phyloP scores from a whole-genome alignment of 2,329 filamentous ascomycete genomes.

The Xylaria multiplex region DNA sequence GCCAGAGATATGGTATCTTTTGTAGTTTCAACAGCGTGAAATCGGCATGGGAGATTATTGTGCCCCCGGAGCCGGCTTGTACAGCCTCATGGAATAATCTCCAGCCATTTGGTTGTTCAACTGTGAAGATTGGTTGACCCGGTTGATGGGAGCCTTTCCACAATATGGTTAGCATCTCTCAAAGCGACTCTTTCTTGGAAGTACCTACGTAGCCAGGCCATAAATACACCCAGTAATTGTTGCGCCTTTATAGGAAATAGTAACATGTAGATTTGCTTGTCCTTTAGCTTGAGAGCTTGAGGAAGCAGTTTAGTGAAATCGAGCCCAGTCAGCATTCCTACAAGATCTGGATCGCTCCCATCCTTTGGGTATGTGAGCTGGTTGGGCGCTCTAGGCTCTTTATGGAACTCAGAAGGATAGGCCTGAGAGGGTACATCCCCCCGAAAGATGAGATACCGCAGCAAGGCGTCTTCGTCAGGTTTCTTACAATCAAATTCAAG shows the following conservation, averaged over 20 bases:
- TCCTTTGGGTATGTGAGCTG: constrained; percentile 25
- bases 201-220: constrained; percentile 48
- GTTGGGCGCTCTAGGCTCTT: constrained; percentile 18
- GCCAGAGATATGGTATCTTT: constrained; percentile 44
- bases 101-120: constrained; percentile 43
- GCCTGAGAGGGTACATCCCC: constrained; percentile 33
- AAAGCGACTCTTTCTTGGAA: neutral
- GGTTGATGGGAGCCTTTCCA: constrained; percentile 41
- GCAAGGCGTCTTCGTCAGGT: constrained; percentile 23
- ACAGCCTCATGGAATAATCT: constrained; percentile 43
- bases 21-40: constrained; percentile 41
- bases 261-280: constrained; percentile 47
- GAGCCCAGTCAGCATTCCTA: constrained; percentile 39
- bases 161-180: constrained; percentile 21
- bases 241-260: constrained; percentile 42
- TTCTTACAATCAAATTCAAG: constrained; percentile 34
- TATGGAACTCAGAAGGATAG: constrained; percentile 38
- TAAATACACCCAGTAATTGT: constrained; percentile 41
- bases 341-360: constrained; percentile 34
- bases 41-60: constrained; percentile 47
- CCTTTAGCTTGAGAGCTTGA: constrained; percentile 37
- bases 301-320: constrained; percentile 40
- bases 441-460: constrained; percentile 45
- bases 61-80: constrained; percentile 42
- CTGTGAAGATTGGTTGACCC: constrained; percentile 46